Evolutionary conservation across 2,329 filamentous ascomycete species (phyloP).

Genomic region (Nannizziopsis barbatae): DNA sequence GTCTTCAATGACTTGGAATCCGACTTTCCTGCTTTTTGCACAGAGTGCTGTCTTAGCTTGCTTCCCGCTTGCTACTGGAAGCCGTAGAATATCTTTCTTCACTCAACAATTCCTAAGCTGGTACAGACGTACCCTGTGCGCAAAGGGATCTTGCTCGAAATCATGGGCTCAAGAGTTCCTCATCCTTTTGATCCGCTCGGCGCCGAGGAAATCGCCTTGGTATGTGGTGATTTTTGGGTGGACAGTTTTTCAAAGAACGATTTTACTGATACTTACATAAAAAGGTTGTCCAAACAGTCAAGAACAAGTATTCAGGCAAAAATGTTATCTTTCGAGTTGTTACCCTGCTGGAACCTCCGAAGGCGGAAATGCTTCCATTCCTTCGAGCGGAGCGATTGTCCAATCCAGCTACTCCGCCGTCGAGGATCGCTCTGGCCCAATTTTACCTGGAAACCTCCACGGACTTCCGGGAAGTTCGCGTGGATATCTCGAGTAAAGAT

Average conservation of each 20-base stretch:
- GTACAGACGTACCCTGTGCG: neutral
- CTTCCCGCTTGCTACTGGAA: too few relatives aligned
- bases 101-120: too few relatives aligned
- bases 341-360: slow-evolving; percentile 42
- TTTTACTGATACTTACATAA: neutral
- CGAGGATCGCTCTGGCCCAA: slow-evolving; percentile 35
- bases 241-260: neutral
- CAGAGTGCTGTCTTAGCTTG: too few relatives aligned
- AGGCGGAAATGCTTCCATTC: slow-evolving; percentile 38
- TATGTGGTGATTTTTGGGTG: neutral
- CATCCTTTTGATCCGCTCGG: slow-evolving; percentile 13
- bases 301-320: slow-evolving; percentile 1
- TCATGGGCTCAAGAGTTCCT: neutral
- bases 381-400: slow-evolving; percentile 36
- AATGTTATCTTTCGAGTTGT: slow-evolving; percentile 38
- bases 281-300: slow-evolving; percentile 1
- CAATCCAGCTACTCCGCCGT: slow-evolving; percentile 18
- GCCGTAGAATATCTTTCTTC: too few relatives aligned
- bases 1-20: neutral
- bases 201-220: slow-evolving; percentile 11
- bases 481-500: slow-evolving; percentile 18
- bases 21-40: too few relatives aligned
- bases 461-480: slow-evolving; percentile 16
- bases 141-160: neutral
- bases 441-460: slow-evolving; percentile 16